phyloP scores from a whole-genome alignment of 768 basidiomycete species.

The Leccinellum albellum region DNA sequence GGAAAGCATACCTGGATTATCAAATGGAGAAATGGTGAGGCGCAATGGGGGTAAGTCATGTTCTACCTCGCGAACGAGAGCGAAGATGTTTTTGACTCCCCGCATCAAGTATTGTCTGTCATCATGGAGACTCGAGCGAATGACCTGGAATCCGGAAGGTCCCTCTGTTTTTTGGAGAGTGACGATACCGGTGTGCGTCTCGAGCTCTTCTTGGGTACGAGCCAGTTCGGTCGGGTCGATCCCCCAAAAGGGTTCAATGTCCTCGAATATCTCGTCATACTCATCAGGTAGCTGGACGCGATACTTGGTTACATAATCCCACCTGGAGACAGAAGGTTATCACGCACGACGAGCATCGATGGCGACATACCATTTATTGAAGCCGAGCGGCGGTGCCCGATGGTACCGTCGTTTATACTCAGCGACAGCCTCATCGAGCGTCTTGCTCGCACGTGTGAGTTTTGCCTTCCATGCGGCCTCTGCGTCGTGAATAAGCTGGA shows the following conservation, averaged over 20 bases:
- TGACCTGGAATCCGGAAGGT: conserved; percentile 8
- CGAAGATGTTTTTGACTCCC: conserved; percentile 14
- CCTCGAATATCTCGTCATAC: conserved; percentile 42
- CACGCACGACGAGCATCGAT: neutral
- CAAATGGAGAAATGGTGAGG: conserved; percentile 28
- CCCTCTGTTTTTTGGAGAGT: conserved; percentile 24
- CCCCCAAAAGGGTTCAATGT: conserved; percentile 37
- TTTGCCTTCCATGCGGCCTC: conserved; percentile 37
- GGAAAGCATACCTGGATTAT: conserved; percentile 28
- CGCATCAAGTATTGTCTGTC: neutral
- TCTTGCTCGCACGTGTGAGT: conserved; percentile 32
- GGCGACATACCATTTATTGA: conserved; percentile 40
- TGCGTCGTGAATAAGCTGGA: conserved; percentile 37
- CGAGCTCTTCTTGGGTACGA: conserved; percentile 16
- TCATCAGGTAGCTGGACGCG: conserved; percentile 42
- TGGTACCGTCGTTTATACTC: conserved; percentile 37
- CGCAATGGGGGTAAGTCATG: conserved; percentile 31
- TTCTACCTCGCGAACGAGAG: conserved; percentile 26
- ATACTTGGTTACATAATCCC: conserved; percentile 39
- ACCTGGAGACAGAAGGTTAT: conserved; percentile 25
- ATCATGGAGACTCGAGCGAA: conserved; percentile 11
- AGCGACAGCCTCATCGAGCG: conserved; percentile 34
- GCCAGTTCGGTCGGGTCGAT: conserved; percentile 30
- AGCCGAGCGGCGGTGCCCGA: conserved; percentile 37
- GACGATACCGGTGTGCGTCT: conserved; percentile 9